Evolutionary conservation across 345 rosid species (phyloP), one percentile per base, ranked within the genome.

Genomic region (Eucalyptus cloeziana): DNA sequence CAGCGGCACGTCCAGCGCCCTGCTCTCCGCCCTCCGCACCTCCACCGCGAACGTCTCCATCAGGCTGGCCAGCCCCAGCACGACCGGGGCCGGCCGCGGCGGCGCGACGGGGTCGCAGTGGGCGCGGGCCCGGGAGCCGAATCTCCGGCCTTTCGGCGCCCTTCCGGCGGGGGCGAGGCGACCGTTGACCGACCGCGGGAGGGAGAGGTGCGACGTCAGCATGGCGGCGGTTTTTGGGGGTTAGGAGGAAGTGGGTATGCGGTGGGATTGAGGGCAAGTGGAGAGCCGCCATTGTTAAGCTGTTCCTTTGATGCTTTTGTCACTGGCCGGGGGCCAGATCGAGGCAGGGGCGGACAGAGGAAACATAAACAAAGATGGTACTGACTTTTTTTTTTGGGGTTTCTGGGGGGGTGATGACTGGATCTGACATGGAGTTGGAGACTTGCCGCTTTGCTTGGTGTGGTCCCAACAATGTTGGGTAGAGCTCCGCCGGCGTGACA

Each of bases 1-100:
- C 87, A 96, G 90, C 24, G 99, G 97, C 80, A 96, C 99, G 87
- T 95, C 95, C 43, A 97, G 92, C 22, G 93, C 91, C 90, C 98
- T 89, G 89, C 90, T 94, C 91, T 95, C 98, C 10, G 99, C 98
- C 89, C 93, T 95, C 60, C 90, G 93, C 51, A 95, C 95, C 86
- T 90, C 91, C 30, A 96, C 94, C 0, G 92, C 91, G 85, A 95
- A 91, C 88, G 94, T 94, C 86, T 97, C 94, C 91, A 91, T 91
- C 88, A 96, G 81, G 88, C 92, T 91, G 88, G 89, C 92, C 89
- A 97, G 91, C 91, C 94, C 93, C 88, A 91, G 89, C 15, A 76
- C 47, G 47, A 40, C 47, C 47, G 47, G 83, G 83, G 83, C 83
- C 47, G 47, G 47, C 81, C 25, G 27, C 81, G 24, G 44, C 83